Base-by-base conservation (phyloP, 2,329 filamentous ascomycete species). In the Dactylellina parvicollis region DNA sequence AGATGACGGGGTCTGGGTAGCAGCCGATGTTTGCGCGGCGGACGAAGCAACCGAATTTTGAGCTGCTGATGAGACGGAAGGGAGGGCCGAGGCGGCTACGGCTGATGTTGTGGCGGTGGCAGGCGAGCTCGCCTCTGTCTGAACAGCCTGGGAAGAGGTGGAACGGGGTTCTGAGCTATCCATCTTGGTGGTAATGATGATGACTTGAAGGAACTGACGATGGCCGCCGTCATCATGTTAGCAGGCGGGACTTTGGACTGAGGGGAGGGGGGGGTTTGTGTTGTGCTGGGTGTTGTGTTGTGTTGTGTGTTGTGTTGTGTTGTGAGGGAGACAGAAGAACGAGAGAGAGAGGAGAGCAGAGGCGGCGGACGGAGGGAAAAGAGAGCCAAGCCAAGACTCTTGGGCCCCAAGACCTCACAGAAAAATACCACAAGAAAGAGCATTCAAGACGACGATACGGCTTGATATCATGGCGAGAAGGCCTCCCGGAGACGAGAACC, bases 131-230 rank as follows among this genome's bases (percentile, higher is more conserved):
- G 76, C 67, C 20, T 72, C 67, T 49, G 75, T 75, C 70, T 75
- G 67, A 46, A 75, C 75, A 60, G 75, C 74, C 65, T 77, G 76
- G 64, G 75, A 46, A 64, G 75, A 57, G 26, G 67, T 71, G 50
- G 76, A 59, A 67, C 74, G 61, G 40, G 73, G 55, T 55, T 67
- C 70, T 10, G 60, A 40, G 38, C 12, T 61, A 55, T 66, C 70
- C 70, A 66, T 74, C 38, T 50, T 59, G 57, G 10, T 28, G 50
- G 14, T 24, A 40, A 38, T 46, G 44, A 30, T 20, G 14, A 22
- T 42, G 22, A 49, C n/a, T 30, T 64, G 26, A 16, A 36, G 9
- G 24, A 16, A 59, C 2, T n/a, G n/a, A 61, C 26, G 75, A 59
- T 4, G 16, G 34, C 34, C 12, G 34, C 3, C 16, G n/a, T n/a